phyloP scores from a whole-genome alignment of 2,329 filamentous ascomycete species.

The Alternaria incomplexa region DNA sequence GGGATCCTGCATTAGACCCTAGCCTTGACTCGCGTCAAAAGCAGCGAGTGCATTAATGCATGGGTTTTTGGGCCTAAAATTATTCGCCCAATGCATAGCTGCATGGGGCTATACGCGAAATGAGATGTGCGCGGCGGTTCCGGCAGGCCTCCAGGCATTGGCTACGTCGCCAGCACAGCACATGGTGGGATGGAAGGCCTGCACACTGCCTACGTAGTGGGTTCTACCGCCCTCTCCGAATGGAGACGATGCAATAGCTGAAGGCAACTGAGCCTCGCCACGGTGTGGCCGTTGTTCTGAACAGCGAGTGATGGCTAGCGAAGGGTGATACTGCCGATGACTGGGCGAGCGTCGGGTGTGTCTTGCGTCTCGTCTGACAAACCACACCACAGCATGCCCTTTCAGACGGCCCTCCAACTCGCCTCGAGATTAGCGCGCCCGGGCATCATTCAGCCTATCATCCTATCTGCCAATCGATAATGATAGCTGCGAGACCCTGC shows the following conservation, averaged over 20 bases:
- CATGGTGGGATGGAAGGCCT: conserved; percentile 25
- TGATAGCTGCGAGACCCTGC: conserved; percentile 44
- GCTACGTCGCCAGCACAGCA: conserved; percentile 19
- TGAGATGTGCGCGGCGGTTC: conserved; percentile 42
- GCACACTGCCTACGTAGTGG: conserved; percentile 14
- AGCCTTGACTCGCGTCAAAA: conserved; percentile 36
- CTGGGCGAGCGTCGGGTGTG: conserved; percentile 3
- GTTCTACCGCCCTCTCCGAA: conserved; percentile 28
- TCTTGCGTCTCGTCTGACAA: conserved; percentile 33
- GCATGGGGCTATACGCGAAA: conserved; percentile 41
- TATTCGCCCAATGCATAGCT: conserved; percentile 43
- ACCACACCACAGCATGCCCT: conserved; percentile 14
- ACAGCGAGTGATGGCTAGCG: conserved; percentile 3
- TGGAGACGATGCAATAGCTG: conserved; percentile 17
- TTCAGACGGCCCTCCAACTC: conserved; percentile 15
- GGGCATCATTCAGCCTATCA: conserved; percentile 39
- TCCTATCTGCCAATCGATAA: conserved; percentile 45
- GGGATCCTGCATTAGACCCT: conserved; percentile 15
- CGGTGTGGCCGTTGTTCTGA: conserved; percentile 15
- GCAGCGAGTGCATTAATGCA: conserved; percentile 43
- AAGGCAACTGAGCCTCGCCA: conserved; percentile 14
- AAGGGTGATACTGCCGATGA: conserved; percentile 13
- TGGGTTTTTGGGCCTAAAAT: conserved; percentile 44
- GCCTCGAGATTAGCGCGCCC: conserved; percentile 29
- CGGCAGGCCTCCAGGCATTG: conserved; percentile 28